Evolutionary conservation across 495 filamentous ascomycete species (phyloP).

Genomic region (Lophium mytilinum): DNA sequence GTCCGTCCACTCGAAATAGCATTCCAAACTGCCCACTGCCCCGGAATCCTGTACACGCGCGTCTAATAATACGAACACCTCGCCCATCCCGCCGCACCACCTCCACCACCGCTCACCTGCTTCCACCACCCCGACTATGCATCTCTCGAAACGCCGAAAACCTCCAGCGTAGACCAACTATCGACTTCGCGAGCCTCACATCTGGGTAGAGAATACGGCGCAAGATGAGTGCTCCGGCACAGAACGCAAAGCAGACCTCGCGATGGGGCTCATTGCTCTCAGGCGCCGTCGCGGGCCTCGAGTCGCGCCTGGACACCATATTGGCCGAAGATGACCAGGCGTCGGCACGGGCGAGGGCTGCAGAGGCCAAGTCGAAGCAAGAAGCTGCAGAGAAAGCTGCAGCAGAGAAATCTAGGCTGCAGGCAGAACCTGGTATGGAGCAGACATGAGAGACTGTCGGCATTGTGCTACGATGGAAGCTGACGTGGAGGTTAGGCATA

Average conservation of each 20-base stretch:
- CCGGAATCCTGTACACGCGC: not conserved
- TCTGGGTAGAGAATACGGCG: not conserved
- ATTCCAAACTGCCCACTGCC: not conserved
- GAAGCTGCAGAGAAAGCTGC: conserved; percentile 15
- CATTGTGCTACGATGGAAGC: not conserved
- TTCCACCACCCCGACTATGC: not conserved
- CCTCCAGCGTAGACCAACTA: not conserved
- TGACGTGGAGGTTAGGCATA: conserved; percentile 5
- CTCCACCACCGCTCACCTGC: not conserved
- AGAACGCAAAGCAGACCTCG: conserved; percentile 29
- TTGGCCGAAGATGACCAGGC: conserved; percentile 63
- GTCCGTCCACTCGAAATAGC: no score
- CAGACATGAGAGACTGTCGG: not conserved
- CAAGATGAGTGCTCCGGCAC: conserved; percentile 15
- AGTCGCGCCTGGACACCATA: conserved; percentile 87
- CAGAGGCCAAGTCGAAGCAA: conserved; percentile 21
- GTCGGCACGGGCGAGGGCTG: conserved; percentile 29
- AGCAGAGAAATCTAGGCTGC: conserved; percentile 23
- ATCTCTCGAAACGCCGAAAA: not conserved
- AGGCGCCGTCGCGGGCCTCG: conserved; percentile 87
- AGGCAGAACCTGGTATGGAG: conserved; percentile 18
- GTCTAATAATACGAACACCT: not conserved
- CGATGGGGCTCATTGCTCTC: conserved; percentile 82
- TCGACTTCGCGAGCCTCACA: not conserved
- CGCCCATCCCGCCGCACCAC: not conserved